Conservation (phyloP, 768 basidiomycete genomes). For the Russula virescens region DNA sequence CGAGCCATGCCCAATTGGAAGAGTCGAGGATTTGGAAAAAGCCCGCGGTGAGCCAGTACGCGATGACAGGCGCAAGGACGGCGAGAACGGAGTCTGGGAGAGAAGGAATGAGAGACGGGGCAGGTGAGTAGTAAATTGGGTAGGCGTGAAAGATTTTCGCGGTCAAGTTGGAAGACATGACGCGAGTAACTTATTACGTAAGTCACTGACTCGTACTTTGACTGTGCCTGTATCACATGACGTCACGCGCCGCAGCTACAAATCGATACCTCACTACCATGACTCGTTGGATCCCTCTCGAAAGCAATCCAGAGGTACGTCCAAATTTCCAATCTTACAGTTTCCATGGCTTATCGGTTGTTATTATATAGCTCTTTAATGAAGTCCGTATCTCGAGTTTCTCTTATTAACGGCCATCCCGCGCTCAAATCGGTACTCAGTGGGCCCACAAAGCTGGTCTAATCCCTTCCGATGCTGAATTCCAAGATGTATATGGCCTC, state of each 20-base stretch:
- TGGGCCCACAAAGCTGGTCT: slow-evolving; percentile 8
- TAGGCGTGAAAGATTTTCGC: slow-evolving; percentile 4
- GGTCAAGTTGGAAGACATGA: background rate
- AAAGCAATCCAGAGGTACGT: slow-evolving; percentile 60
- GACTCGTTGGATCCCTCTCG: slow-evolving; percentile 66
- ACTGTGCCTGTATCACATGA: background rate
- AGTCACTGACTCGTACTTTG: background rate
- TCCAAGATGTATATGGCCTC: slow-evolving; percentile 23
- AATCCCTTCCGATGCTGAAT: slow-evolving; percentile 10
- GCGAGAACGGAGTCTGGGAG: slow-evolving; percentile 69
- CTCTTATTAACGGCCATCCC: slow-evolving; percentile 4
- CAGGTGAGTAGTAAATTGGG: slow-evolving; percentile 53
- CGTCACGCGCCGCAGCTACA: background rate
- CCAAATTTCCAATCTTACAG: slow-evolving; percentile 5
- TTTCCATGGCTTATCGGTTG: slow-evolving; percentile 28
- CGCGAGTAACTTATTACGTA: background rate
- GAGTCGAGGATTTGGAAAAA: slow-evolving; percentile 80
- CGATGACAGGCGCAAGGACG: slow-evolving; percentile 66
- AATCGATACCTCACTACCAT: background rate
- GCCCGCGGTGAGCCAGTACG: slow-evolving; percentile 79
- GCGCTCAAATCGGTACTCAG: slow-evolving; percentile 29
- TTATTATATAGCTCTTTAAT: slow-evolving; percentile 11
- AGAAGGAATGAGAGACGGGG: slow-evolving; percentile 43
- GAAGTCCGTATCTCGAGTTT: slow-evolving; percentile 5
- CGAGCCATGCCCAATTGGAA: slow-evolving; percentile 70